These are phyloP conservation scores for Ganoderma resinaceum DNA, from an alignment of 1,284 basidiomycete species.

Conservation along the genomic window DNA sequence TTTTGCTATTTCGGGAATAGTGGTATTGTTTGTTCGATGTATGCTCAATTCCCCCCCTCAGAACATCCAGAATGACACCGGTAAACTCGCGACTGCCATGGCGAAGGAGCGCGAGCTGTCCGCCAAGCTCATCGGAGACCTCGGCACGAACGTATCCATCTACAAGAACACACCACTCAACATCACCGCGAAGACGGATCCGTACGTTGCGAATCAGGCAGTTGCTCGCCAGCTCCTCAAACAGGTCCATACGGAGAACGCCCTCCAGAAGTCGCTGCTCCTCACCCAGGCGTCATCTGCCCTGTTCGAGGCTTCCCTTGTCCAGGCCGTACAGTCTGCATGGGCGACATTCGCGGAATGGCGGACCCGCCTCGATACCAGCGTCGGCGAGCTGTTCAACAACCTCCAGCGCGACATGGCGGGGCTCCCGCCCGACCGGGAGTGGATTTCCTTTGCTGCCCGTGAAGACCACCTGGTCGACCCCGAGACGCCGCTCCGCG, in stretches of 20 bases:
- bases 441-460: slow-evolving; percentile 97
- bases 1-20: not conserved
- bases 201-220: slow-evolving; percentile 83
- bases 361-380: slow-evolving; percentile 86
- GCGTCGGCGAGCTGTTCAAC: slow-evolving; percentile 86
- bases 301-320: slow-evolving; percentile 97
- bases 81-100: slow-evolving; percentile 92
- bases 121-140: slow-evolving; percentile 87
- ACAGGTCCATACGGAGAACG: slow-evolving; percentile 97
- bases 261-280: slow-evolving; percentile 97
- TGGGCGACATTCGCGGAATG: slow-evolving; percentile 99
- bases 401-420: slow-evolving; percentile 83
- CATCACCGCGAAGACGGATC: slow-evolving; percentile 86
- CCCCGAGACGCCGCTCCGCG: slow-evolving; percentile 92
- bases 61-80: slow-evolving; percentile 99
- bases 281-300: slow-evolving; percentile 99
- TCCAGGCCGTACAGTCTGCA: slow-evolving; percentile 93
- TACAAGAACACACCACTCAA: slow-evolving; percentile 97
- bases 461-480: slow-evolving; percentile 96
- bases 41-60: slow-evolving; percentile 34
- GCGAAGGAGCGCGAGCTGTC: slow-evolving; percentile 95
- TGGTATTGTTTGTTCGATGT: not conserved
- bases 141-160: slow-evolving; percentile 86
- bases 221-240: slow-evolving; percentile 91
- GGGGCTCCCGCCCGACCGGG: slow-evolving; percentile 88